Conservation (phyloP, 2,329 filamentous ascomycete genomes). For the Achaetomium macrosporum region DNA sequence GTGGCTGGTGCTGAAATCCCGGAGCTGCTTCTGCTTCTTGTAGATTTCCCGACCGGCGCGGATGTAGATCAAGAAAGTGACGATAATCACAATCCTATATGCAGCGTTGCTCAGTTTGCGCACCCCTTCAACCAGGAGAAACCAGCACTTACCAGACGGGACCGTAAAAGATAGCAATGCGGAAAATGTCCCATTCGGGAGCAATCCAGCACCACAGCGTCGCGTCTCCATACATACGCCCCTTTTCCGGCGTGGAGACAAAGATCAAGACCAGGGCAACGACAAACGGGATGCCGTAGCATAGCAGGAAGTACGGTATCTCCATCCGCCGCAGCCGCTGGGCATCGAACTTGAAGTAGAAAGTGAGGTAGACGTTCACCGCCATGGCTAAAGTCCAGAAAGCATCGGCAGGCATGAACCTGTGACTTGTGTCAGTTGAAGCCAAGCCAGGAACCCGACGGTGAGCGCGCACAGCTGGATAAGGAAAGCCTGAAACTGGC, state of each 20-base stretch:
- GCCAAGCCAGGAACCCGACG: not conserved
- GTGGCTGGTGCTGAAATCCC: constrained; percentile 46
- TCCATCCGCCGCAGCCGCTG: constrained; percentile 61
- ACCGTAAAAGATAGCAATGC: constrained; percentile 69
- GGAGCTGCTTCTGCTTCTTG: constrained; percentile 57
- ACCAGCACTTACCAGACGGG: constrained; percentile 54
- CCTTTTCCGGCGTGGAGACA: constrained; percentile 43
- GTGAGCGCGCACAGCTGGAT: constrained; percentile 66
- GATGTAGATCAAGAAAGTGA: constrained; percentile 61
- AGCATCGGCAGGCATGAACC: constrained; percentile 73
- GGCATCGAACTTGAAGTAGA: constrained; percentile 67
- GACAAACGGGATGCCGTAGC: constrained; percentile 68
- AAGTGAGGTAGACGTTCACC: constrained; percentile 75
- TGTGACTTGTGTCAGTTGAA: constrained; percentile 31
- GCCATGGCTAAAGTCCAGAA: constrained; percentile 79
- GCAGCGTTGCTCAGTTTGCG: constrained; percentile 14
- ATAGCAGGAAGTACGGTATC: constrained; percentile 60
- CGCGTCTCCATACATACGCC: constrained; percentile 67
- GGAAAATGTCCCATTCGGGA: constrained; percentile 61
- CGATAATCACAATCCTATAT: constrained; percentile 54
- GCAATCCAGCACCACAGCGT: constrained; percentile 78
- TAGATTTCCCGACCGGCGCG: constrained; percentile 63
- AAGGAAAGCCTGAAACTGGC: constrained; percentile 70
- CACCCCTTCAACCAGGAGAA: not conserved
- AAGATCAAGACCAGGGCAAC: constrained; percentile 65